Conservation (phyloP, 2,329 filamentous ascomycete genomes). For the Colletotrichum coccodes region DNA sequence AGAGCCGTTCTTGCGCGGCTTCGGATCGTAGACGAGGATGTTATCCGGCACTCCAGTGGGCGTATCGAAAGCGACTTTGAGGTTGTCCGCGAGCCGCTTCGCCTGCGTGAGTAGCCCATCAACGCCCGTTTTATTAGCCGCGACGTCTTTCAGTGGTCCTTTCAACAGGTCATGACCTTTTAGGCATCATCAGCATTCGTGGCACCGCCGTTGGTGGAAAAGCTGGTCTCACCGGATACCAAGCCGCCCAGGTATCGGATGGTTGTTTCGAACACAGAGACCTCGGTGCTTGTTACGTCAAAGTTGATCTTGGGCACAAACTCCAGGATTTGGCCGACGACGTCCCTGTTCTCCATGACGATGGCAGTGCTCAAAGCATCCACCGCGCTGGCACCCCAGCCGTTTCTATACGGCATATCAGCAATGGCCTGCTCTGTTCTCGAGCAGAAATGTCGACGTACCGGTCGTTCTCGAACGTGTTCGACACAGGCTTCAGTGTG, state of each 20-base stretch:
- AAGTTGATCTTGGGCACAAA: constrained; percentile 80
- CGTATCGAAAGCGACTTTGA: constrained; percentile 84
- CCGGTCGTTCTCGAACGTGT: constrained; percentile 75
- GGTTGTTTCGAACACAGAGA: constrained; percentile 90
- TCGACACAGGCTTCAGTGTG: constrained; percentile 75
- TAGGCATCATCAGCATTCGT: background rate
- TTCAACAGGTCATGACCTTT: constrained; percentile 76
- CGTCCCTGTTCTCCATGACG: constrained; percentile 75
- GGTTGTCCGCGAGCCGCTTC: constrained; percentile 73
- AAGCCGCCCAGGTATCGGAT: constrained; percentile 88
- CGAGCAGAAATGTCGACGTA: constrained; percentile 45
- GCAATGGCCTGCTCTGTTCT: background rate
- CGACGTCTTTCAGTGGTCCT: constrained; percentile 68
- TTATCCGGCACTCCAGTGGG: constrained; percentile 80
- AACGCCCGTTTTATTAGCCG: constrained; percentile 56
- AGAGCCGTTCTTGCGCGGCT: constrained; percentile 57
- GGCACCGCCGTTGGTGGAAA: background rate
- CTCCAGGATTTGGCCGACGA: constrained; percentile 77
- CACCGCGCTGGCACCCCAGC: constrained; percentile 85
- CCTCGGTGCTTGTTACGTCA: constrained; percentile 63
- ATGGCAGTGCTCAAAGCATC: constrained; percentile 85
- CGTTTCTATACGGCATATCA: constrained; percentile 66
- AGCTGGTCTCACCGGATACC: constrained; percentile 68
- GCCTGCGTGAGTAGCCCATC: constrained; percentile 74
- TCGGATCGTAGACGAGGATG: constrained; percentile 67